phyloP scores from a whole-genome alignment of 805 yeast genomes.

The Candida chilensis region DNA sequence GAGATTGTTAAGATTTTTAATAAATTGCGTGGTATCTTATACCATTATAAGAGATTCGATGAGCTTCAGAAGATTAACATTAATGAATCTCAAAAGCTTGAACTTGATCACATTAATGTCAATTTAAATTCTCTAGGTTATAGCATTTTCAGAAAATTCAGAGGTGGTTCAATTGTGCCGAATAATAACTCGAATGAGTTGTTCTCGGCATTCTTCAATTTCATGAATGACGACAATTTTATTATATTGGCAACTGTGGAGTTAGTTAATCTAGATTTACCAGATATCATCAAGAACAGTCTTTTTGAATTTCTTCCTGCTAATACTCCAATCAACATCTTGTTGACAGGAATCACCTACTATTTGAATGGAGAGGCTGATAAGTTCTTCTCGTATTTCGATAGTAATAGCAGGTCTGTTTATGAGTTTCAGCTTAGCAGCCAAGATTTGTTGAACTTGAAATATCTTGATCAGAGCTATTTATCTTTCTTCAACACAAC shows the following conservation, averaged over 20 bases:
- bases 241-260: neutral
- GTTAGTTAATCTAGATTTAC: neutral
- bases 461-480: neutral
- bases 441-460: neutral
- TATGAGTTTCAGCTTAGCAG: neutral
- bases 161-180: neutral
- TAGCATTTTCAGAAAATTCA: neutral
- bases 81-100: neutral
- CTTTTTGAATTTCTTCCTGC: neutral
- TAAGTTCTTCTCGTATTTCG: neutral
- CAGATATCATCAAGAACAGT: slow-evolving; percentile 1
- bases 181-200: neutral
- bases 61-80: neutral
- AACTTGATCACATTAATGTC: neutral
- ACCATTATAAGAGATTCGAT: neutral
- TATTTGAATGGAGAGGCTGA: neutral
- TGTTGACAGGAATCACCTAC: neutral
- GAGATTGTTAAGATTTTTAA: neutral
- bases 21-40: neutral
- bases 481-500: neutral
- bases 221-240: neutral
- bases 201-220: neutral
- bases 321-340: neutral
- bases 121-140: neutral
- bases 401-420: neutral